Evolutionary conservation across 2,329 filamentous ascomycete species (phyloP).

Genomic region (Beauveria sp.): DNA sequence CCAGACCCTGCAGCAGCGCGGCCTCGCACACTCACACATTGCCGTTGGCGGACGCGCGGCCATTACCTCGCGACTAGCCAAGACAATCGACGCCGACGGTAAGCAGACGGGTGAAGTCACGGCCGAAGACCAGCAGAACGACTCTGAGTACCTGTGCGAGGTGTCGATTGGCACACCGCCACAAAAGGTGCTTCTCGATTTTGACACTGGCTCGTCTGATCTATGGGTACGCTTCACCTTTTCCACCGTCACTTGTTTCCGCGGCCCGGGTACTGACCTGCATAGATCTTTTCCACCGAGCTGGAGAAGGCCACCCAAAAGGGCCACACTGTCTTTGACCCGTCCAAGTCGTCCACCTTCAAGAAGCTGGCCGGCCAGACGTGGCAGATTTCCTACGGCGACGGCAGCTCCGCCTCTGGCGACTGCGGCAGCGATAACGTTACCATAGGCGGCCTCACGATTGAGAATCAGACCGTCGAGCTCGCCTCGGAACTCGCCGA

Average conservation of each 20-base stretch:
- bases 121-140: conserved; percentile 9
- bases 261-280: too few relatives aligned
- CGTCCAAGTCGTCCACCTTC: conserved; percentile 30
- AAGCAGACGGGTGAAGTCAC: conserved; percentile 4
- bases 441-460: conserved; percentile 33
- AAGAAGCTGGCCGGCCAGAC: conserved; percentile 26
- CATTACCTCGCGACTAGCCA: not conserved
- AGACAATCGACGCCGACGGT: not conserved
- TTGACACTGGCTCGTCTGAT: conserved; percentile 36
- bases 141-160: conserved; percentile 7
- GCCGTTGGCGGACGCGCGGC: not conserved
- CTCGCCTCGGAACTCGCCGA: conserved; percentile 32
- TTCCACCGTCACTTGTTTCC: not conserved
- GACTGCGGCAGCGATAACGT: conserved; percentile 37
- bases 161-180: conserved; percentile 22
- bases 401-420: conserved; percentile 36
- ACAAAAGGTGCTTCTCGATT: conserved; percentile 31
- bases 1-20: not conserved
- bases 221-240: conserved; percentile 22
- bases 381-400: conserved; percentile 38
- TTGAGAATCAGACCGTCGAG: conserved; percentile 35
- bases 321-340: conserved; percentile 32
- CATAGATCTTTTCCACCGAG: conserved; percentile 20
- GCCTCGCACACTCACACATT: conserved; percentile 1
- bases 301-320: conserved; percentile 19